Base-by-base conservation (phyloP, 805 yeast species). In the Suhomyces canberraensis region DNA sequence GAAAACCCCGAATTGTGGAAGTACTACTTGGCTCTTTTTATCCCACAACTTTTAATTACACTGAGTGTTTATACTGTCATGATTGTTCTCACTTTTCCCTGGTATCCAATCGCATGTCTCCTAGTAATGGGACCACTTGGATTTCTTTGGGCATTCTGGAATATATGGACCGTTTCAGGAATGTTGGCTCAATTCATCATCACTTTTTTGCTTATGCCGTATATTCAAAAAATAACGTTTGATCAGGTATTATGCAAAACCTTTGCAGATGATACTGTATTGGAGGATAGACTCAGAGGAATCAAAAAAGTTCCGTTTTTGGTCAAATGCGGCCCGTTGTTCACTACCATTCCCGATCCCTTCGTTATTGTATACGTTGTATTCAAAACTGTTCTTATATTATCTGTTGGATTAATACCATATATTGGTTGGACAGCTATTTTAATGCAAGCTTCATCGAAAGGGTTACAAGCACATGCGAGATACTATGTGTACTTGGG, bases 401-500 rank as follows among this genome's bases (percentile, higher is more conserved):
- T 75, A 13, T 11, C 64, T 0, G 49, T 80, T 9, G 69, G 73
- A 20, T 54, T 69, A 35, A 63, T 82, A 11, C 89, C 89, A 0
- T 25, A 79, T 5, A 14, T 76, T 4, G 89, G 89, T 0, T 84
- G 85, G 0, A n/a, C 72, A 4, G 69, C 76, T 8, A 57, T 78
- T 11, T 36, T 75, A 2, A 37, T 78, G 4, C 74, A 71, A 36
- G 79, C 85, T 1, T 76, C 84, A 0, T 56, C 72, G 15, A 71
- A 72, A 24, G 86, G 81, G 0, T 60, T 66, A 37, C 60, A 62
- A 29, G 67, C 75, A 24, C 85, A 79, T 36, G 48, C 61, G 11
- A 61, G 86, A 28, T 82, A 80, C 52, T 80, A 75, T 47, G 69
- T 67, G 25, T 64, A 81, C 34, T 79, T 77, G 49, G 79, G 77